Conservation (phyloP, 805 yeast species). For the Isabelozyma gotoi region DNA sequence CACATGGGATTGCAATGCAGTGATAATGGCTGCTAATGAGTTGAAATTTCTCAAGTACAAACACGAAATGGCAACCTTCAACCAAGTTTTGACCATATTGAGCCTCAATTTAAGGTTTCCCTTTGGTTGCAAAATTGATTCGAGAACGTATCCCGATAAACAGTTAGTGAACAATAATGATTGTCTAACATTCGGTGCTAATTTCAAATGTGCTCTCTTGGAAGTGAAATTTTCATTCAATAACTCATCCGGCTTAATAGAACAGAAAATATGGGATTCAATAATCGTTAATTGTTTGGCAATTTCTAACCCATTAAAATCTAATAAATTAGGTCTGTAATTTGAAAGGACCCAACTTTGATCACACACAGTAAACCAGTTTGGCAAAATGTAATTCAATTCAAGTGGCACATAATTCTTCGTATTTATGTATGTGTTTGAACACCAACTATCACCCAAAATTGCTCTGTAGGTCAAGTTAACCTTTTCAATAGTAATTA, state of each 20-base stretch:
- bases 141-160: constrained; percentile 70
- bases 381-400: constrained; percentile 36
- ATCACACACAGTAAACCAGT: constrained; percentile 52
- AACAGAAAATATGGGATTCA: constrained; percentile 65
- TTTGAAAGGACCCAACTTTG: constrained; percentile 58
- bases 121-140: constrained; percentile 59
- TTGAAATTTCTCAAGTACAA: constrained; percentile 73
- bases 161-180: constrained; percentile 70
- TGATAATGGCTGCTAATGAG: constrained; percentile 75
- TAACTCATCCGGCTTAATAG: constrained; percentile 64
- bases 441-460: constrained; percentile 50
- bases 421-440: constrained; percentile 25
- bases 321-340: constrained; percentile 51
- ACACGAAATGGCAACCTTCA: constrained; percentile 71
- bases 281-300: constrained; percentile 76
- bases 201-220: constrained; percentile 54
- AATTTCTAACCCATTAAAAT: constrained; percentile 67
- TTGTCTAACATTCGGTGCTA: constrained; percentile 63
- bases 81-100: constrained; percentile 64
- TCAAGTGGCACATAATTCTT: constrained; percentile 29
- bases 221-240: constrained; percentile 63
- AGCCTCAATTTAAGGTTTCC: constrained; percentile 49
- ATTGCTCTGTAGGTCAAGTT: constrained; percentile 54
- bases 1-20: constrained; percentile 71
- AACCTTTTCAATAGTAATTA: constrained; percentile 46